A percentile compares a stretch with the other conserved stretches of the same genome.
These are phyloP conservation scores for Fusarium scirpi DNA, from an alignment of 2,329 filamentous ascomycete species.

Conservation along the genomic window DNA sequence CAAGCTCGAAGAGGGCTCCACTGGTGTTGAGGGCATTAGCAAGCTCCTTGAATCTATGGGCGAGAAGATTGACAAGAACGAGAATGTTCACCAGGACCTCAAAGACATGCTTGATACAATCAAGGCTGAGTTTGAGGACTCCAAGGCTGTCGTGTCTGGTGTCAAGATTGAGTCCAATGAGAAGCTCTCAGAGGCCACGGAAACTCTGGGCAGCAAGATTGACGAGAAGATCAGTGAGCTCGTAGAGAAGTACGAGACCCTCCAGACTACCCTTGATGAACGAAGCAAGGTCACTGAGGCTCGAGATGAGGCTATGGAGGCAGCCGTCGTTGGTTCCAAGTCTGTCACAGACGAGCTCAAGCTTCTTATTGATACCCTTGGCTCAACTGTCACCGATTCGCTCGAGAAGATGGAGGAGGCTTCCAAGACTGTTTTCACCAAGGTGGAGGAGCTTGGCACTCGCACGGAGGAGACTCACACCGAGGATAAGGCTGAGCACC, in stretches of 20 bases:
- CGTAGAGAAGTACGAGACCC: conserved; percentile 88
- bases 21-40: conserved; percentile 78
- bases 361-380: conserved; percentile 85
- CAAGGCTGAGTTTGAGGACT: conserved; percentile 88
- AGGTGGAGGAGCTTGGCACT: conserved; percentile 81
- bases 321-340: conserved; percentile 80
- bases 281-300: conserved; percentile 80
- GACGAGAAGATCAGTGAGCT: conserved; percentile 79
- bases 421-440: conserved; percentile 85
- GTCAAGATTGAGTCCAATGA: conserved; percentile 87
- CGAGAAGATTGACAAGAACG: conserved; percentile 70
- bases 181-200: conserved; percentile 72
- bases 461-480: conserved; percentile 81
- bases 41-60: conserved; percentile 76
- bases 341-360: conserved; percentile 88
- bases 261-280: conserved; percentile 79
- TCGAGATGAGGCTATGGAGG: conserved; percentile 77
- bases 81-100: conserved; percentile 70
- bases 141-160: conserved; percentile 81
- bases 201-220: conserved; percentile 66
- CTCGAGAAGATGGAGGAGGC: conserved; percentile 89
- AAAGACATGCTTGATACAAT: conserved; percentile 80
- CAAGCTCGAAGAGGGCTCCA: conserved; percentile 80
- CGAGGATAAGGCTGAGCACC: conserved; percentile 82
- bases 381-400: conserved; percentile 81